Base-by-base conservation (phyloP, 371 early-diverging fungal genomes). In the Blyttiomyces sp. region DNA sequence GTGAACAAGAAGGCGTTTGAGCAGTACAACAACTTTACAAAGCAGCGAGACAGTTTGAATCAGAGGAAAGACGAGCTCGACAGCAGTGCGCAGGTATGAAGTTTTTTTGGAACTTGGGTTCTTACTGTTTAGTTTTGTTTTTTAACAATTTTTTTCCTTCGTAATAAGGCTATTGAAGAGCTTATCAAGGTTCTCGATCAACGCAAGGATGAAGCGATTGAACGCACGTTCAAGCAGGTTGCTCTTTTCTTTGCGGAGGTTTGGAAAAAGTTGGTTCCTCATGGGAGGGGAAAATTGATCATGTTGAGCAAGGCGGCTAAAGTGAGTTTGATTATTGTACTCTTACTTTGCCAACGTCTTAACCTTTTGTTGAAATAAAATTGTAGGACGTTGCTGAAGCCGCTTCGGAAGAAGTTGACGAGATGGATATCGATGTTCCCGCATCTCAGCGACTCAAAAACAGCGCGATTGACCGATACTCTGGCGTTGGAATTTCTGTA, bases 1-100 rank as follows among this genome's bases (percentile, higher is more conserved):
- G 95, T 98, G 56, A 98, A 98, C 82, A 95, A 94, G 74, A 95
- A 94, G 73, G 98, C 98, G 6, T 89, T 89, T 73, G 97, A 98
- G 74, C 98, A 98, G 75, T 95, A 89, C 70, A 85, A 75, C 63
- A 89, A 88, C 67, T 98, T 96, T 64, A 91, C 91, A 2, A 86
- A 89, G 59, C 97, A 96, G 66, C 84, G 89, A 23, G 94, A 94
- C 49, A 75, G 83, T 30, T 78, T 98, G 45, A 77, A 76, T 33
- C 71, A 84, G 57, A 86, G 96, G 49, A 93, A 93, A 70, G 75
- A 76, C 11, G 97, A 96, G 70, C 70, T 96, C 54, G 95, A 95
- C 68, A 81, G 75, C 45, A 89, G 94, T 23, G 86, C 88, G 5
- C 72, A 75, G 66, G 88, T 86, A 69, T 4, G 49, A 7, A 16